phyloP scores from a whole-genome alignment of 441 rosid species.

The Erysimum pusillum region DNA sequence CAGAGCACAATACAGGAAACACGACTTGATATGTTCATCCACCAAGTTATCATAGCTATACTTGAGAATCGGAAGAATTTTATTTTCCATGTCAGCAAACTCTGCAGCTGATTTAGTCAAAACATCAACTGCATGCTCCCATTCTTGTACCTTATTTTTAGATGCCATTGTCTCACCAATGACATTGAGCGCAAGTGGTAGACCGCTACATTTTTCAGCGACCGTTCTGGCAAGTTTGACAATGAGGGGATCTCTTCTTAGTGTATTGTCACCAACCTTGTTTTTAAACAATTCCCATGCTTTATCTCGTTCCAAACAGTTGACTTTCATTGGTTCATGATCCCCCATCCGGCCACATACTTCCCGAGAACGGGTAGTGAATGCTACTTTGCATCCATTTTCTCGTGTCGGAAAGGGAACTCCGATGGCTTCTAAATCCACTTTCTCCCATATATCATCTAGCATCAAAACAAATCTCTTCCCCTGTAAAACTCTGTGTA shows the following conservation, averaged over 20 bases:
- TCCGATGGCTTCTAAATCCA: constrained; percentile 23
- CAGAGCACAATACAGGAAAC: constrained; percentile 49
- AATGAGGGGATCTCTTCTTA: neutral
- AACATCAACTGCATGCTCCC: constrained; percentile 39
- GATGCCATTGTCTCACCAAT: constrained; percentile 40
- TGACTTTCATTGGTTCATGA: constrained; percentile 20
- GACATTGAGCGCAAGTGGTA: constrained; percentile 39
- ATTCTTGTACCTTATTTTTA: constrained; percentile 34
- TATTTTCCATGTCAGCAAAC: constrained; percentile 22
- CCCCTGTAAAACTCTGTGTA: neutral
- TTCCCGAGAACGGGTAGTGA: constrained; percentile 41
- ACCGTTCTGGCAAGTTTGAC: neutral
- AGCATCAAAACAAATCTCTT: constrained; percentile 10
- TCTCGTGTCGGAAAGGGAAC: neutral
- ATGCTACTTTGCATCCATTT: constrained; percentile 32
- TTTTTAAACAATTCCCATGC: constrained; percentile 35
- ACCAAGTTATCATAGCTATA: constrained; percentile 49
- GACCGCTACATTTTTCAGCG: constrained; percentile 14
- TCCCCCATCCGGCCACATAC: constrained; percentile 48
- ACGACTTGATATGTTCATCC: constrained; percentile 17
- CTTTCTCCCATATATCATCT: constrained; percentile 27
- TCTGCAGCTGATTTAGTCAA: constrained; percentile 14
- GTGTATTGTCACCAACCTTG: constrained; percentile 23
- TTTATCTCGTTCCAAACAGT: constrained; percentile 13
- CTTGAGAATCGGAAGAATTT: constrained; percentile 38